phyloP scores from a whole-genome alignment of 305 asterid species.

The Fraxinus dipetala region DNA sequence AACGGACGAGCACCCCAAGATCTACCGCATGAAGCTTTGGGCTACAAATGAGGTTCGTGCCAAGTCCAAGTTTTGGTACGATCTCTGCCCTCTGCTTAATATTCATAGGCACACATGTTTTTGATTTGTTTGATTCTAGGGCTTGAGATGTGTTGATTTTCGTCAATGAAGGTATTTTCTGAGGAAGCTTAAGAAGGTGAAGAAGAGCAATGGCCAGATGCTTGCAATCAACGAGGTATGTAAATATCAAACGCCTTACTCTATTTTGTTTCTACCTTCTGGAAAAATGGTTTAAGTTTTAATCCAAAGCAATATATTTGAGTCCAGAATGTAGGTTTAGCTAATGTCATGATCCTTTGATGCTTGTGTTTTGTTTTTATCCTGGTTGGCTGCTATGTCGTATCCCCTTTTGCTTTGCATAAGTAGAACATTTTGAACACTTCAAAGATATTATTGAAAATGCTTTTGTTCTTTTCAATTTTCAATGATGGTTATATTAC shows the following conservation, averaged over 20 bases:
- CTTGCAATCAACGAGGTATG: slow-evolving; percentile 58
- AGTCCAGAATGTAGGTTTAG: neutral
- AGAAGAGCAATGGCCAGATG: slow-evolving; percentile 51
- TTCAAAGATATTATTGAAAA: neutral
- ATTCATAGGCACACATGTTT: neutral
- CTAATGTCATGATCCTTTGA: neutral
- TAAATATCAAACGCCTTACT: neutral
- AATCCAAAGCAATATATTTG: neutral
- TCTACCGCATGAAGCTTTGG: slow-evolving; percentile 78
- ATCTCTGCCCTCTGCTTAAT: neutral
- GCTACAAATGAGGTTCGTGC: slow-evolving; percentile 67
- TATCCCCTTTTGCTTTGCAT: neutral
- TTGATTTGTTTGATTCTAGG: neutral
- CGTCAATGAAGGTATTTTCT: slow-evolving; percentile 39
- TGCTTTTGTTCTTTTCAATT: neutral
- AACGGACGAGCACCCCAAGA: slow-evolving; percentile 62
- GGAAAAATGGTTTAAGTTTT: neutral
- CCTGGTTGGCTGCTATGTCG: neutral
- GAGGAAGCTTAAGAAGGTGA: slow-evolving; percentile 60
- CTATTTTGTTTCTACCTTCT: neutral
- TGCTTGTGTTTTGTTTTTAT: neutral
- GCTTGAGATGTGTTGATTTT: neutral
- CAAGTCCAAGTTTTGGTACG: slow-evolving; percentile 61
- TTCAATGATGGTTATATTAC: neutral
- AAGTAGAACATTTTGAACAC: neutral